Evolutionary conservation across 495 filamentous ascomycete species (phyloP).

Genomic region (Aspergillus cavernicola): DNA sequence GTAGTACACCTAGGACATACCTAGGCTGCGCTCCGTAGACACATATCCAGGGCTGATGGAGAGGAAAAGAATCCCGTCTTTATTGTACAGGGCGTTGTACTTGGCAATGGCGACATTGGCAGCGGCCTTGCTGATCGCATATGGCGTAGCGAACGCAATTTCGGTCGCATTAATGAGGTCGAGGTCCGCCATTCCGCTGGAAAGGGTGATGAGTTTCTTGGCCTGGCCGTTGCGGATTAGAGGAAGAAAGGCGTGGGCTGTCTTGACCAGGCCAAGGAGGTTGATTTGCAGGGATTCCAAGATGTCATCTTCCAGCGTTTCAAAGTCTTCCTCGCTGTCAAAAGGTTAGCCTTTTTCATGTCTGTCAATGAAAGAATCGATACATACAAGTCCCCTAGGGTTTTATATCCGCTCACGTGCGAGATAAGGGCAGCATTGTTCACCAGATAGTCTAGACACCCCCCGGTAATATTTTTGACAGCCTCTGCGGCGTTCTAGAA

Average conservation of each 20-base stretch:
- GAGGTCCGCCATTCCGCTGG: slow-evolving; percentile 46
- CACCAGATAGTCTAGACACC: neutral
- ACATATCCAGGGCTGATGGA: slow-evolving; percentile 47
- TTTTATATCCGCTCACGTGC: neutral
- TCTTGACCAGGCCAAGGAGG: neutral
- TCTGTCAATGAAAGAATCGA: neutral
- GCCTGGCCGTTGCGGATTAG: slow-evolving; percentile 27
- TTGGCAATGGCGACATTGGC: slow-evolving; percentile 42
- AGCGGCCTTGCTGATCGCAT: slow-evolving; percentile 41
- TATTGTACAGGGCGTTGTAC: slow-evolving; percentile 48
- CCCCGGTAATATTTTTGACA: neutral
- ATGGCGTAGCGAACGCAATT: slow-evolving; percentile 25
- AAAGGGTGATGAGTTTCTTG: slow-evolving; percentile 56
- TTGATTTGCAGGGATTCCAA: neutral
- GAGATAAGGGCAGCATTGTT: neutral
- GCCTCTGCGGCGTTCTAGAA: neutral
- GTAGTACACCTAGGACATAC: neutral
- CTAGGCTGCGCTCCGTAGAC: slow-evolving; percentile 22
- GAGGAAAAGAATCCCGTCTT: slow-evolving; percentile 51
- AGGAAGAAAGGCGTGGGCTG: neutral
- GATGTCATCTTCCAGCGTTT: neutral
- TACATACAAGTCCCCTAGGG: neutral
- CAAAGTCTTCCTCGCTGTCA: neutral
- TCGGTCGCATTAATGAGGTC: slow-evolving; percentile 35
- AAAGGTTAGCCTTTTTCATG: neutral